Evolutionary conservation across 805 yeast genomes (phyloP).

Genomic region (Myxozyma udenii): DNA sequence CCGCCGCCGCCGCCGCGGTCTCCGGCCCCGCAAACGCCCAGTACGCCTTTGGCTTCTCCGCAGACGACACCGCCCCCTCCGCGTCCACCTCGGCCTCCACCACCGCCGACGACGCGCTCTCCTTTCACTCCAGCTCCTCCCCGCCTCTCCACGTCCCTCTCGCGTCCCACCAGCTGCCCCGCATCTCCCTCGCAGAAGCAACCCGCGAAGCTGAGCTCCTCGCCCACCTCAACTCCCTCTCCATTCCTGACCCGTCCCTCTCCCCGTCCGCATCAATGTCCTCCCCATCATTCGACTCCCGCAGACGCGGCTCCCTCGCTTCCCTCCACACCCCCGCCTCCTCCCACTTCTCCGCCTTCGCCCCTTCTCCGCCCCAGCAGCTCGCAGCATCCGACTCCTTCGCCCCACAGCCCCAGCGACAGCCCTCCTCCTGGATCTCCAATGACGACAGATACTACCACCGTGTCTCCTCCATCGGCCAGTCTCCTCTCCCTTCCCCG

Average conservation of each 20-base stretch:
- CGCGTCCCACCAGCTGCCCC: slow-evolving; percentile 3
- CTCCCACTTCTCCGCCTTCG: slow-evolving; percentile 2
- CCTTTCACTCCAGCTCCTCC: not conserved
- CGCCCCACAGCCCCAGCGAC: slow-evolving; percentile 9
- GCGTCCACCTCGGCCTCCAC: not conserved
- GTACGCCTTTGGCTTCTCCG: slow-evolving; percentile 11
- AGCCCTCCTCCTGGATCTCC: slow-evolving; percentile 6
- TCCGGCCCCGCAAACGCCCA: slow-evolving; percentile 2
- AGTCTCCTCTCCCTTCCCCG: too few species aligned
- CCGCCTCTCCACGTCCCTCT: slow-evolving; percentile 5
- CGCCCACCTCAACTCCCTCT: slow-evolving; percentile 19
- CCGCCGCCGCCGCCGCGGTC: slow-evolving; percentile 2
- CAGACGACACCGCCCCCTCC: not conserved
- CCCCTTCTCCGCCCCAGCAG: slow-evolving; percentile 12
- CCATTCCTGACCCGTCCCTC: not conserved
- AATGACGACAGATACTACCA: slow-evolving; percentile 11
- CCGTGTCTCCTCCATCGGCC: not conserved
- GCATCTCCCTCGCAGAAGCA: slow-evolving; percentile 33
- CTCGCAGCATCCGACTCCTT: slow-evolving; percentile 1
- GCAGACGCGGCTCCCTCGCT: not conserved
- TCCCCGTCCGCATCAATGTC: slow-evolving; percentile 1
- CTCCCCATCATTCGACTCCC: slow-evolving; percentile 28
- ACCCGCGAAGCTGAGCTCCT: slow-evolving; percentile 37
- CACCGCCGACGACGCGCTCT: not conserved
- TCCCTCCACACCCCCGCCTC: slow-evolving; percentile 4